Conservation (phyloP, 2,329 filamentous ascomycete genomes). For the Arthrobotrys sinensis region DNA sequence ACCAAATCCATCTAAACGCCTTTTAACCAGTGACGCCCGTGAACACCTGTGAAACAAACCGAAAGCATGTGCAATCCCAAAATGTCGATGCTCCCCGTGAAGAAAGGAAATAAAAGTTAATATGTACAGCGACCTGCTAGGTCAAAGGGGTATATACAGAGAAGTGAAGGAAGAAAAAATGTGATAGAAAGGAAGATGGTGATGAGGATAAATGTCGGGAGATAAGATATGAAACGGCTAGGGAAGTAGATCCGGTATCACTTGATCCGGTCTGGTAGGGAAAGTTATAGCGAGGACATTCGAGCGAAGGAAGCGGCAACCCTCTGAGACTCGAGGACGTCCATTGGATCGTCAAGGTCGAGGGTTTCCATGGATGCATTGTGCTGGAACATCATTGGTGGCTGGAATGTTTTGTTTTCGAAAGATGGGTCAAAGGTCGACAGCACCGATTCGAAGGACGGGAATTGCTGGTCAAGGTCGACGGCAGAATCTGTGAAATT, state of each 20-base stretch:
- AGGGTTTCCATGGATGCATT: conserved; percentile 52
- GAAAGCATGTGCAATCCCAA: conserved; percentile 21
- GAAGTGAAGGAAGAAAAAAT: conserved; percentile 15
- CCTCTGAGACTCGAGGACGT: conserved; percentile 36
- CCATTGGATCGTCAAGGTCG: conserved; percentile 48
- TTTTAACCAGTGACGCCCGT: conserved; percentile 49
- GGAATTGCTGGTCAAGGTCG: conserved; percentile 50
- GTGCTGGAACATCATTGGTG: conserved; percentile 40
- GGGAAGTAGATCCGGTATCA: conserved; percentile 44
- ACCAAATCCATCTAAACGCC: conserved; percentile 39
- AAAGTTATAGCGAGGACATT: conserved; percentile 32
- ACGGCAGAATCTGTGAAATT: conserved; percentile 57
- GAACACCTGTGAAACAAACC: conserved; percentile 37
- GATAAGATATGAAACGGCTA: conserved; percentile 51
- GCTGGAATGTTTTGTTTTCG: conserved; percentile 38
- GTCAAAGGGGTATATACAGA: conserved; percentile 44
- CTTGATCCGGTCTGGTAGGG: conserved; percentile 26
- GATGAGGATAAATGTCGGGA: conserved; percentile 39
- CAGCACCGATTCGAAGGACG: conserved; percentile 56
- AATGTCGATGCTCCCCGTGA: conserved; percentile 20
- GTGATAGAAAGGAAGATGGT: conserved; percentile 11
- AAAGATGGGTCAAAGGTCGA: conserved; percentile 55
- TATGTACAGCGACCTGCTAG: conserved; percentile 47
- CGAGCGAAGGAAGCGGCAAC: conserved; percentile 17
- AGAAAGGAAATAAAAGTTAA: conserved; percentile 36